Percentiles rank a stretch among this genome's conserved stretches.
These are phyloP conservation scores for Knoxdaviesia capensis DNA, from an alignment of 2,329 filamentous ascomycete genomes.

Conservation along the genomic window DNA sequence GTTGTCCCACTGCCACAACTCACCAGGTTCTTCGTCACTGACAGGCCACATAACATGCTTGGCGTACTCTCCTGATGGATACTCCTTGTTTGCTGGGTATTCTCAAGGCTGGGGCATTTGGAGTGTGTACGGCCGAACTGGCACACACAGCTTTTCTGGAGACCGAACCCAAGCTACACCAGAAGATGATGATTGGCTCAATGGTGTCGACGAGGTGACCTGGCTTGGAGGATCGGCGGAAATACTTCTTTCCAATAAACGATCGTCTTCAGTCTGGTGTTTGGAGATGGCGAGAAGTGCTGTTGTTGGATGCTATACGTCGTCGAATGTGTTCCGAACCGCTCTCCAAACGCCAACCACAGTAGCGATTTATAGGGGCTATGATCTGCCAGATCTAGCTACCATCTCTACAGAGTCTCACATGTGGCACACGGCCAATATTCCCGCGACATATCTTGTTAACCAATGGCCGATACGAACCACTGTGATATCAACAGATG, in stretches of 20 bases:
- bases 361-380: slow-evolving; percentile 82
- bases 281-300: slow-evolving; percentile 88
- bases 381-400: slow-evolving; percentile 76
- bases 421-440: slow-evolving; percentile 83
- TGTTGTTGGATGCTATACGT: slow-evolving; percentile 77
- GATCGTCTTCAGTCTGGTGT: slow-evolving; percentile 63
- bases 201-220: slow-evolving; percentile 52
- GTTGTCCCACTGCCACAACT: slow-evolving; percentile 55
- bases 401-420: slow-evolving; percentile 83
- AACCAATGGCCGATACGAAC: slow-evolving; percentile 87
- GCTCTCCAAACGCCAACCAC: slow-evolving; percentile 75
- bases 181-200: slow-evolving; percentile 72
- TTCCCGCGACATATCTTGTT: slow-evolving; percentile 66
- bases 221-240: slow-evolving; percentile 85
- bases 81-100: slow-evolving; percentile 87
- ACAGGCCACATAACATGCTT: slow-evolving; percentile 57
- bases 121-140: slow-evolving; percentile 90
- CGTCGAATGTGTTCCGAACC: slow-evolving; percentile 76
- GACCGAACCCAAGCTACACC: slow-evolving; percentile 41
- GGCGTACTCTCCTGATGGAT: slow-evolving; percentile 83
- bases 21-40: slow-evolving; percentile 44
- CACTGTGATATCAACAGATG: slow-evolving; percentile 76
- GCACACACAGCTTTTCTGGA: slow-evolving; percentile 62
- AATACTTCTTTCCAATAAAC: slow-evolving; percentile 50
- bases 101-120: slow-evolving; percentile 86